Evolutionary conservation across 2,329 filamentous ascomycete genomes (phyloP), one percentile per base, ranked within the genome.

Genomic region (Arthroderma uncinatum): DNA sequence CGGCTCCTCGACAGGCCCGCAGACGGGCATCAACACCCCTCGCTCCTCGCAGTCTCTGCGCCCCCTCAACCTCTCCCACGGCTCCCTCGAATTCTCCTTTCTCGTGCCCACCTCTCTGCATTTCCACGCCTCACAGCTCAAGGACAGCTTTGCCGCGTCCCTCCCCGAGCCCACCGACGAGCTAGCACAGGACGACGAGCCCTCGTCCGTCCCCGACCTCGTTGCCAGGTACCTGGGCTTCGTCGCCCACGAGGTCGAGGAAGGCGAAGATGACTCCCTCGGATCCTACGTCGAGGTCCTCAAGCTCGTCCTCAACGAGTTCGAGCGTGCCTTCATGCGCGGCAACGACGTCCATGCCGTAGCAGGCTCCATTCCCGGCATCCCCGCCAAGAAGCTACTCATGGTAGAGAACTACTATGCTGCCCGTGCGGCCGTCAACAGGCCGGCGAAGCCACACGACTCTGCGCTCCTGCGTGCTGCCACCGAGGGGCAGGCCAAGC

Each of bases 271-370:
- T 67, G 87, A 91, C 69, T 79, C 83, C 52, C 87, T 90, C 63
- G 90, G 89, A 62, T 92, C 89, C 48, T 95, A 93, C 71, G 84
- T 91, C 69, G 90, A 96, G 70, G 89, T 97, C 58, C 80, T 98
- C 64, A 95, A 94, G 76, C 81, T 96, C 61, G 81, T 94, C 57
- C 78, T 97, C 56, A 94, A 93, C 73, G 93, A 98, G 74, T 98
- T 98, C 65, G 93, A 98, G 80, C 85, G 93, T 50, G 89, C 85
- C 56, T 97, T 95, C 74, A 84, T 98, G 67, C 84, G 87, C 57
- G 93, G 93, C 62, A 98, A 98, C 67, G 94, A 98, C 71, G 90
- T 95, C 53, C 94, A 98, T 74, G 90, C 91, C 25, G 76, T 98
- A 60, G 90, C 86, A 47, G 87, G 89, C 36, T 81, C 81, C 7